Base-by-base conservation (phyloP, 352 stramenopile species). In the Thalassiosira pacifica region DNA sequence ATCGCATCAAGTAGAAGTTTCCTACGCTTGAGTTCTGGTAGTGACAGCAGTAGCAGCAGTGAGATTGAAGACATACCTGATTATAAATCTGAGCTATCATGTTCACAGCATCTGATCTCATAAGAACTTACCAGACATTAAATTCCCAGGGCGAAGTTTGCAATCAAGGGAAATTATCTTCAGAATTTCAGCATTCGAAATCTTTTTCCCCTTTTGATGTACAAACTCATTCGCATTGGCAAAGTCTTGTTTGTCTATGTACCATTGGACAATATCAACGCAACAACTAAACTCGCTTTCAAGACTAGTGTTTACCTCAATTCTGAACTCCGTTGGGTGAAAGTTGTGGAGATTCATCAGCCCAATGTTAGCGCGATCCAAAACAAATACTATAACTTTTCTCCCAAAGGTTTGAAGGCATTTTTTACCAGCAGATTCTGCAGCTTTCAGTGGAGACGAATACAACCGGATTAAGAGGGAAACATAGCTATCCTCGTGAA, bases 181-280 rank as follows among this genome's bases (percentile, higher is more conserved):
- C 42, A 52, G 64, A 3, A 79, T 19, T 65, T 79, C 71, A 63
- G 32, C 45, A 79, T 79, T 57, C 11, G 37, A 27, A 34, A 79
- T 67, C 6, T 63, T 64, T 71, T 79, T 79, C 34, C 37, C 71
- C 32, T 71, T 48, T 19, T 32, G 40, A n/a, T 79, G 60, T 18
- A 67, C 71, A 71, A 72, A 79, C 22, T 79, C 71, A 64, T 70
- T 79, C 19, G 71, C 71, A 71, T 79, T 79, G 8, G 64, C 59
- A 71, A 65, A 72, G 60, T 79, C 71, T 16, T 67, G 24, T 52
- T 79, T 79, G 22, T 59, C 71, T 68, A 71, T 79, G 71, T 79
- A 79, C 71, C 71, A 79, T 71, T 71, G 34, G 16, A 64, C 71
- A 72, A 79, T 72, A 70, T 79, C 71, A 71, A 79, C 48, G 40